Evolutionary conservation across 2,329 filamentous ascomycete species (phyloP).

Genomic region (Monosporascus sp.): DNA sequence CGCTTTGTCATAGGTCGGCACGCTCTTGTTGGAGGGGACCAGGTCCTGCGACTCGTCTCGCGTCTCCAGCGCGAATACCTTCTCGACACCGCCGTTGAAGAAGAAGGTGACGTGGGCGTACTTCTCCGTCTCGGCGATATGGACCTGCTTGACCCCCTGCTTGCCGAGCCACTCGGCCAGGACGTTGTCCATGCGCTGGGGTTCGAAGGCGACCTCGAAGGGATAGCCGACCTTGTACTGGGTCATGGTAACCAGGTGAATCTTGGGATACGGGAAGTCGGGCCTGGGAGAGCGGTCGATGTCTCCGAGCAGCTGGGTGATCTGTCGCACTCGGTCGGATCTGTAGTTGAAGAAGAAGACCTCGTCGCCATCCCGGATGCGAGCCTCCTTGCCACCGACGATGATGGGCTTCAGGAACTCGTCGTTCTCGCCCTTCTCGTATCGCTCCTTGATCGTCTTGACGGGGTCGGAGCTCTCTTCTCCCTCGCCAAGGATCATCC

Average conservation of each 20-base stretch:
- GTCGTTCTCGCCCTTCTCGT: constrained; percentile 83
- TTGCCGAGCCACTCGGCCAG: constrained; percentile 93
- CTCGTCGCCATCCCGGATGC: constrained; percentile 87
- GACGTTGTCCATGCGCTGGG: constrained; percentile 96
- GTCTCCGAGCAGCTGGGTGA: constrained; percentile 88
- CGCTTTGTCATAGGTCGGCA: constrained; percentile 90
- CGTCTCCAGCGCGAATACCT: constrained; percentile 86
- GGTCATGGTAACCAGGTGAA: constrained; percentile 94
- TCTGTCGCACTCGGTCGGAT: constrained; percentile 92
- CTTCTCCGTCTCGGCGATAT: constrained; percentile 98
- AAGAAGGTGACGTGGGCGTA: constrained; percentile 99
- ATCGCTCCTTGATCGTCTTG: constrained; percentile 79
- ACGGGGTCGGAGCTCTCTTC: constrained; percentile 81
- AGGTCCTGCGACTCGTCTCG: constrained; percentile 75
- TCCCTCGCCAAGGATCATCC: constrained; percentile 78
- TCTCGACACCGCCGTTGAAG: constrained; percentile 98
- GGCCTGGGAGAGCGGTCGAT: constrained; percentile 86
- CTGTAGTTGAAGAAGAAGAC: constrained; percentile 99
- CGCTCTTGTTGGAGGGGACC: constrained; percentile 82
- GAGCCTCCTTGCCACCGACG: constrained; percentile 76
- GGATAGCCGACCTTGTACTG: constrained; percentile 95
- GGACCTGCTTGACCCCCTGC: constrained; percentile 85
- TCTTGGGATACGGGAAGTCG: constrained; percentile 90
- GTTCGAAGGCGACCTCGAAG: constrained; percentile 87
- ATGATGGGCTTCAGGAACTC: constrained; percentile 99